Conservation (phyloP, 1,284 basidiomycete genomes). For the Dichomitus squalens region DNA sequence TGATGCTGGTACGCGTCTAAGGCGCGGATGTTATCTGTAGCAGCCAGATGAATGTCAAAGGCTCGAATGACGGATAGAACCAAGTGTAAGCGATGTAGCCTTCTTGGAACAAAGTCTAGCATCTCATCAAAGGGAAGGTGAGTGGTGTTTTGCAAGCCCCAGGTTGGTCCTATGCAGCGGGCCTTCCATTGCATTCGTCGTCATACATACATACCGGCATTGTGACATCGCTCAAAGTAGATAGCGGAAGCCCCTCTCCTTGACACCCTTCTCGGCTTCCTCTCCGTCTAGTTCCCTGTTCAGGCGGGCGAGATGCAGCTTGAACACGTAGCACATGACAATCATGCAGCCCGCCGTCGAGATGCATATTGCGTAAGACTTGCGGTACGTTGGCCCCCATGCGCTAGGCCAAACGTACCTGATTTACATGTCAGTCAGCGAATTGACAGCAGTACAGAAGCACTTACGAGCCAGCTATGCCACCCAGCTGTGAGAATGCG, state of each 20-base stretch:
- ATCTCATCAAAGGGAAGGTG: no score
- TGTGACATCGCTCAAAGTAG: slow-evolving; percentile 10
- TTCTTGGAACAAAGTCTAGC: no score
- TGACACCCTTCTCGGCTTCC: slow-evolving; percentile 33
- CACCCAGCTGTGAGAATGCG: slow-evolving; percentile 70
- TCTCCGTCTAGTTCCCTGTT: slow-evolving; percentile 38
- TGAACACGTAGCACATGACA: slow-evolving; percentile 51
- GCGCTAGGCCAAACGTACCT: slow-evolving; percentile 43
- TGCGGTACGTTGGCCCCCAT: slow-evolving; percentile 46
- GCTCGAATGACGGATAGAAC: no score
- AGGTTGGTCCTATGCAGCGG: not conserved
- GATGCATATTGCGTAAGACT: slow-evolving; percentile 54
- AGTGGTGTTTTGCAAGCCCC: not conserved
- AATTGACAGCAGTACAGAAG: not conserved
- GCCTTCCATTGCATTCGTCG: no score
- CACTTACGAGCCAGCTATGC: slow-evolving; percentile 65
- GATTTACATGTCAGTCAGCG: not conserved
- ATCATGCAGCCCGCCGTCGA: slow-evolving; percentile 42
- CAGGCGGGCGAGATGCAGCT: slow-evolving; percentile 38
- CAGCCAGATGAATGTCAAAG: not conserved
- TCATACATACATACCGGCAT: not conserved
- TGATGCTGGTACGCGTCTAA: no score
- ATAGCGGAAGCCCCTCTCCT: slow-evolving; percentile 30
- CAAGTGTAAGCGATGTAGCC: no score
- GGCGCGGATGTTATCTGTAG: not conserved